Base-by-base conservation (phyloP, 2,329 filamentous ascomycete species). In the Xylaria sp. region DNA sequence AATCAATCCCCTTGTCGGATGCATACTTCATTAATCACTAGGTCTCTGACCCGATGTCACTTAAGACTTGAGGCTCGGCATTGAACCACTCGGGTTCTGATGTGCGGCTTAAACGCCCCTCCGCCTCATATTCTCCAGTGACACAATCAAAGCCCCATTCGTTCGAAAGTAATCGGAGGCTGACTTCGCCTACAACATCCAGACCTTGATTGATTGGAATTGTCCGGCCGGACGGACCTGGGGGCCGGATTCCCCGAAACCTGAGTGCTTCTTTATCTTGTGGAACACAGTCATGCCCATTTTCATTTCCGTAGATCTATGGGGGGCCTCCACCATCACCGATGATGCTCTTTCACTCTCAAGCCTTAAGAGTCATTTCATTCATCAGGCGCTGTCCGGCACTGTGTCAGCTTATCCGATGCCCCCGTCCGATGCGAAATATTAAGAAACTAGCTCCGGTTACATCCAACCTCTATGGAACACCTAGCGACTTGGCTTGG, bases 181-280 rank as follows among this genome's bases (percentile, higher is more conserved):
- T 5, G 35, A n/a, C 35, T 33, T 19, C 25, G 11, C 29, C 29
- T 41, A 19, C 25, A 29, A 33, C 29, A 29, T 17, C n/a, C 10
- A 40, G 33, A 21, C 17, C n/a, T 10, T 35, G 11, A 9, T 5
- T 35, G 21, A 38, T 37, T 25, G 5, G 55, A 19, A 55, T 33
- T 40, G 31, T 59, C 52, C 44, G 56, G 47, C 60, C 60, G 49
- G 56, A 47, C 55, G 56, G 58, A 49, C 52, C 37, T 29, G 37
- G 55, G 44, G 53, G 37, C 61, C 41, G 35, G 53, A 49, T 40
- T 55, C 13, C 52, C 59, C 40, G 40, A 33, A 53, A 54, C 49
- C 59, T 52, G 54, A 48, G 48, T 11, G 29, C 31, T 8, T 38
- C 23, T 58, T 37, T 11, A 37, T 23, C 35, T 38, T 29, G 46